Base-by-base conservation (phyloP, 1,284 basidiomycete species). In the Ustilago loliicola region DNA sequence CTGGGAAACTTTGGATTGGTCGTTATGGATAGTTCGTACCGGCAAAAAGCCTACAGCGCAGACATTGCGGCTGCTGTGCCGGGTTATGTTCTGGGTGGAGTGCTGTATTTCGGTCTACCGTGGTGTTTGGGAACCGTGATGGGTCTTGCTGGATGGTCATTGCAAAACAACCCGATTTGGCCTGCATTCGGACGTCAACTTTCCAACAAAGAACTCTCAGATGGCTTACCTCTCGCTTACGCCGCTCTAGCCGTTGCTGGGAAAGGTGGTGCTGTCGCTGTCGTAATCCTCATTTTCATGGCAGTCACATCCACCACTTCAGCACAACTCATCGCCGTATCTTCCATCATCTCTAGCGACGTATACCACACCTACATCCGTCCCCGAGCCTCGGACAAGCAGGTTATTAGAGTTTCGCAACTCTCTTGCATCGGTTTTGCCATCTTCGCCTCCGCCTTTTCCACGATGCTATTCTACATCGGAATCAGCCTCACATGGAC, bases 101-200 rank as follows among this genome's bases (percentile, higher is more conserved):
- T 82, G n/a, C 70, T 83, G 21, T 85, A 85, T 66, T 85, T 85
- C 51, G 81, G 77, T n/a, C 75, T 83, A 6, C 78, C 79, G n/a
- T 83, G 78, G 78, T 75, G 77, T 47, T 57, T 84, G 2, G 83
- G 83, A 15, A 83, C 80, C 0, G 69, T 78, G 2, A 76, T 80
- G 69, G 83, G 83, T 25, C 69, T 80, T 13, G 80, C 72, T 2
- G 75, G 75, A 0, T 67, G 78, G 38, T 77, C 67, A 8, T 61
- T 84, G 2, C 66, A 77, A 38, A 62, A 47, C 45, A 77, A 72
- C 32, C 82, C 83, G 0, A 71, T 72, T 50, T 84, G 81, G 81
- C 83, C 83, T 1, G 74, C 79, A 3, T 79, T 75, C 47, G 82
- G 77, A 10, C 72, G 79, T 0, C 19, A 32, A 7, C 76, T 82